These are phyloP conservation scores for Edaphochlamys debaryana DNA, from an alignment of 139 green algal species.

Conservation along the genomic window DNA sequence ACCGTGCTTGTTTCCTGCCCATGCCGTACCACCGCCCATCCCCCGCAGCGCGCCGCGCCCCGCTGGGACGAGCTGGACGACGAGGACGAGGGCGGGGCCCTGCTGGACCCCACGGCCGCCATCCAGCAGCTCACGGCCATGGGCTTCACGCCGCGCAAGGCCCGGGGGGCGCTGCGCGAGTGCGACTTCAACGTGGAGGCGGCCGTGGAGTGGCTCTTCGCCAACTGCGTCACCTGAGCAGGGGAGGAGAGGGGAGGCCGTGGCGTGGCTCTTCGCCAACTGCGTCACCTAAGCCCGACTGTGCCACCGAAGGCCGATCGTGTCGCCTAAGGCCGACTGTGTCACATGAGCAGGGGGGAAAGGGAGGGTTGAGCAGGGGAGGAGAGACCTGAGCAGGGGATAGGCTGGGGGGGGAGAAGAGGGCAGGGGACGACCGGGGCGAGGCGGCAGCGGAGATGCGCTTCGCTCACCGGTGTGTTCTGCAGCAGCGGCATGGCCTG, in stretches of 20 bases:
- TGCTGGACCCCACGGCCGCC: neutral
- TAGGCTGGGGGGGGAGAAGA: too few species aligned
- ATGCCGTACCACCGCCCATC: too few species aligned
- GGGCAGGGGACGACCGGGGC: too few species aligned
- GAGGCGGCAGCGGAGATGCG: too few species aligned
- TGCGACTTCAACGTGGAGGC: conserved; percentile 59
- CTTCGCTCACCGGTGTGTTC: too few species aligned
- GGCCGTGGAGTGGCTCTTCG: conserved; percentile 74
- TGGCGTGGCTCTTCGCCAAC: conserved; percentile 71
- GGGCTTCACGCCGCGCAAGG: conserved; percentile 75
- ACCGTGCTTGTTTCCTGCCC: too few species aligned
- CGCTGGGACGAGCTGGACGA: conserved; percentile 25
- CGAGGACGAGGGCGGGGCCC: neutral
- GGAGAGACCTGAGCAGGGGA: too few species aligned
- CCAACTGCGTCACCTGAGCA: conserved; percentile 23
- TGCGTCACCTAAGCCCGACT: conserved; percentile 8
- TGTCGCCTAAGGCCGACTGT: too few species aligned
- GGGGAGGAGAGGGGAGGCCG: conserved; percentile 59
- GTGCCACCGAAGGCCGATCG: too few species aligned
- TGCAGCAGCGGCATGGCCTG: too few species aligned
- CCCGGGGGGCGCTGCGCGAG: conserved; percentile 75
- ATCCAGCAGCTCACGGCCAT: conserved; percentile 58
- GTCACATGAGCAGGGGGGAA: too few species aligned
- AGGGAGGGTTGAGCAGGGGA: too few species aligned
- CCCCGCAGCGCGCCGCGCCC: neutral